Base-by-base conservation (phyloP, 108 stramenopile species). In the Licmophora abbreviata region DNA sequence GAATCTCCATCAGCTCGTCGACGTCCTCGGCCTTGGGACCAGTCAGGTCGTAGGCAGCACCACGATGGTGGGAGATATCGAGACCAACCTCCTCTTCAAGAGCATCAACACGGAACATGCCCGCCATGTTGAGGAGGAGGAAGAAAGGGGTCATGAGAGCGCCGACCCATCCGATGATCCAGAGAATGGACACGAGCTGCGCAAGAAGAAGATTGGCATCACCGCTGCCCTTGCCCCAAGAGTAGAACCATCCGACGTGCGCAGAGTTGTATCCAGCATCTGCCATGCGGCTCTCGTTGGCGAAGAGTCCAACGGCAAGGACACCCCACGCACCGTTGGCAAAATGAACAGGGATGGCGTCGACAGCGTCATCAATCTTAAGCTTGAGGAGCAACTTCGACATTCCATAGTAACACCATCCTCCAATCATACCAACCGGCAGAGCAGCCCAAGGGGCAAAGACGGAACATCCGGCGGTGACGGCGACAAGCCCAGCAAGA, bases 281-380 rank as follows among this genome's bases (percentile, higher is more conserved):
- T 46, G 34, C 69, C 63, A 66, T 63, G 62, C 54, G 44, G 30
- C 46, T 44, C 15, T 32, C 25, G 14, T 68, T 59, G 50, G 79
- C 68, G 52, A 93, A 89, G 29, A 89, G 54, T 21, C 82, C 89
- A 14, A 74, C 63, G 33, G 76, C 78, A 33, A 93, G 26, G 35
- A 79, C 47, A 31, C 92, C 92, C 92, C 92, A 93, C 46, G 69
- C 55, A 11, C 92, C 92, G 48, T 73, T 74, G 54, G 68, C 80
- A 35, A 85, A 70, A 64, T 93, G 92, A n/a, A 93, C 92, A 37
- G 92, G 85, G 67, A 80, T 48, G 74, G 88, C 69, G 83, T 78
- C 76, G 53, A 97, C 93, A 29, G 93, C 88, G 48, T 97, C 94
- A 65, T 97, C 94, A 60, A 97, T 88, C 69, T 75, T 69, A 45